Evolutionary conservation across 169 alveolate species (phyloP), one percentile per base, ranked within the genome.

Genomic region (Fabrea salina): DNA sequence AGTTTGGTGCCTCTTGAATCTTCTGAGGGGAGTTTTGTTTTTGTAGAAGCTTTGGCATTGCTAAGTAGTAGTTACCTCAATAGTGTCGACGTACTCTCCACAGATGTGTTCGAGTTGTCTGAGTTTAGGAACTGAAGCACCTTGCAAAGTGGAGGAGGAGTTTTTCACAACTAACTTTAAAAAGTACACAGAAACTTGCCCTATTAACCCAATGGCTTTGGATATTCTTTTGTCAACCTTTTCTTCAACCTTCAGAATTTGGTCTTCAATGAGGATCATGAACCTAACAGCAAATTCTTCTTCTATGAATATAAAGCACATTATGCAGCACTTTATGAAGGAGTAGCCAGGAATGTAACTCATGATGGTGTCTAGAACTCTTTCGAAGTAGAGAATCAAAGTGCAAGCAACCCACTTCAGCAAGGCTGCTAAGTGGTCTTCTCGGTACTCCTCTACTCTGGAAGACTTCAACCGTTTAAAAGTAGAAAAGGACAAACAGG

Each of bases 361-460:
- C 33, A 70, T n/a, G 8, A 70, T 13, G 19, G 13, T 30, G 27
- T 70, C 79, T 13, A 25, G 13, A 27, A 37, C 39, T 22, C 27
- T n/a, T 41, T 27, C 40, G 19, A 49, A 47, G 67, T 25, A 49
- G 13, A 70, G 32, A 47, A 70, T 22, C 19, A 70, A 11, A 44
- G 79, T 70, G 67, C 67, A 44, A 1, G 54, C 41, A 1, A 70
- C 66, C 79, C 79, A 70, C 37, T 70, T 70, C 67, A 70, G 11
- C 35, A 70, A 11, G 41, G 49, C 68, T 25, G 32, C 49, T 70
- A n/a, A n/a, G n/a, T n/a, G n/a, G n/a, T n/a, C n/a, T n/a, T n/a
- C n/a, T n/a, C n/a, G n/a, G n/a, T 19, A 19, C 50, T 13, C 27
- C 39, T 16, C 41, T 56, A 22, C 22, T 25, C 16, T 19, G 67